Conservation (phyloP, 2,329 filamentous ascomycete species). For the Gliomastix tumulicola region DNA sequence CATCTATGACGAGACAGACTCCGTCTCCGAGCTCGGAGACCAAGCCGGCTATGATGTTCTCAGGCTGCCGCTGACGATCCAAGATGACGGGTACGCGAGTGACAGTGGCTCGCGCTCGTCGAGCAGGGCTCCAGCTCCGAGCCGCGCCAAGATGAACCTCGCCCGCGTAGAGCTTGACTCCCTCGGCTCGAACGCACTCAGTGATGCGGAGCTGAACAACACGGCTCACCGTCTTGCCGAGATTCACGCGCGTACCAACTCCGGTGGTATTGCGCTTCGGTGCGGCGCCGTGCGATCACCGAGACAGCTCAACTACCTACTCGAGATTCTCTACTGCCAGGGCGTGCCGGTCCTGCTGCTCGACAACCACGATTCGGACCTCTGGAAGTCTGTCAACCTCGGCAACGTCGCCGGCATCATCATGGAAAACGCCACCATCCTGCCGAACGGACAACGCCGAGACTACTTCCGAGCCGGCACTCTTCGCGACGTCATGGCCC, state of each 20-base stretch:
- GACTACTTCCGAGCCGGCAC: conserved; percentile 33
- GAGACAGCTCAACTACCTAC: conserved; percentile 3
- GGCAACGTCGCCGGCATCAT: conserved; percentile 26
- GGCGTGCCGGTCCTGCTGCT: conserved; percentile 11
- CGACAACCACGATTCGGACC: conserved; percentile 10
- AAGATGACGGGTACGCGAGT: neutral
- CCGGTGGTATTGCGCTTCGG: conserved; percentile 9
- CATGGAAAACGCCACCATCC: conserved; percentile 32
- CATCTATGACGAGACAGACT: neutral
- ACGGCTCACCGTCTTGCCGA: conserved; percentile 7
- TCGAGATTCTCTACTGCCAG: conserved; percentile 3
- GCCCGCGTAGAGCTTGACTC: conserved; percentile 10
- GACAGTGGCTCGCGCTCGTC: neutral
- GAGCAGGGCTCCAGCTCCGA: conserved; percentile 1
- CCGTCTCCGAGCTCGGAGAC: neutral
- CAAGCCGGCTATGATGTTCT: conserved; percentile 7
- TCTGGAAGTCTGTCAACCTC: conserved; percentile 16
- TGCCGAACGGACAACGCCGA: conserved; percentile 27
- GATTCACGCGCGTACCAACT: conserved; percentile 6
- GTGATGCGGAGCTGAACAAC: neutral
- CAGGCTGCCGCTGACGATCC: conserved; percentile 7
- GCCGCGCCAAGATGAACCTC: conserved; percentile 5
- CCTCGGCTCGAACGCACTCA: conserved; percentile 3
- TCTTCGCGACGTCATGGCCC: conserved; percentile 21
- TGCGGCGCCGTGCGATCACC: neutral